Base-by-base conservation (phyloP, 192 early-diverging fungal genomes). In the Podila epigama region DNA sequence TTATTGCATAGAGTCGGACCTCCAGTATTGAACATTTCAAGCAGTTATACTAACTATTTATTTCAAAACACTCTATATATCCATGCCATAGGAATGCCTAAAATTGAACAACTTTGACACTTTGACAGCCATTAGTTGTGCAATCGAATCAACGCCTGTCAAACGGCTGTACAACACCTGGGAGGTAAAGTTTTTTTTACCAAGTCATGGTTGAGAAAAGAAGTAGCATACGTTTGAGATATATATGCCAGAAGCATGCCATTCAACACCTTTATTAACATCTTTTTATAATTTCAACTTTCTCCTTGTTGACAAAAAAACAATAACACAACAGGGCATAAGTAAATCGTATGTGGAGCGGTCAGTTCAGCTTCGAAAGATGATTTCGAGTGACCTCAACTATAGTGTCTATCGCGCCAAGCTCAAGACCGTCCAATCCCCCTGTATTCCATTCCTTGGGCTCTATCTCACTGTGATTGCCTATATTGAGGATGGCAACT, bases 91-190 rank as follows among this genome's bases (percentile, higher is more conserved):
- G 29, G 73, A 77, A 31, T 77, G 73, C 36, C 28, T 77, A 28
- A 77, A 64, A 40, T 56, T 77, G 31, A 68, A 77, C 41, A 77
- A 77, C 61, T 77, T 64, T 64, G 73, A 77, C 16, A 77, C 73
- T 0, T 51, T 77, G 15, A 68, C 53, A 33, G 66, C 73, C 48
- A 68, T 77, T 48, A 68, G 55, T 51, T 64, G 40, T 22, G 73
- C 66, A 2, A 77, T 77, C 10, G 73, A 77, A 28, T 77, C 73
- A 5, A 77, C 60, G 5, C 44, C 73, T 4, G 73, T 77, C 34
- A 55, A 37, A 15, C 73, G 73, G 31, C 40, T 77, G 13, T 28
- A 77, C 50, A 77, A 77, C 40, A 77, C 73, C 10, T 77, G 73
- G 73, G 73, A 77, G 66, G 73, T 77, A 75, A 60, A 35, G 22